Evolutionary conservation across 2,329 filamentous ascomycete genomes (phyloP).

Genomic region (Hymenoscyphus albidus): DNA sequence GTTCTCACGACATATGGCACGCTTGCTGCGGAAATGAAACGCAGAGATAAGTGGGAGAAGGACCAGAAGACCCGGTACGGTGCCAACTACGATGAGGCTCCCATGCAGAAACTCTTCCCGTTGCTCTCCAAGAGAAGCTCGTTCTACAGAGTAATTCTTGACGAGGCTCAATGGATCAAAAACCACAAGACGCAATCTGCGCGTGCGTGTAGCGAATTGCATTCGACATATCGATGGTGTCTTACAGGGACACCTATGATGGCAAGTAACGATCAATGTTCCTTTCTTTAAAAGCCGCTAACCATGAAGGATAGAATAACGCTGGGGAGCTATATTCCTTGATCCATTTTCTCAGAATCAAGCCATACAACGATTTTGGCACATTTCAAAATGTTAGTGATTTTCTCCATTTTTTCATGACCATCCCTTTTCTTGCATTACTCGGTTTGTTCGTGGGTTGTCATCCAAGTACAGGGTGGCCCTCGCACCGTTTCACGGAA

Average conservation of each 20-base stretch:
- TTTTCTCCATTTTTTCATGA: slow-evolving; percentile 17
- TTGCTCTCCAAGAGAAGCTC: slow-evolving; percentile 57
- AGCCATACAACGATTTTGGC: slow-evolving; percentile 64
- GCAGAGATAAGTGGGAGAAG: slow-evolving; percentile 46
- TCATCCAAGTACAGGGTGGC: too few relatives aligned
- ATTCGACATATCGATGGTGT: slow-evolving; percentile 64
- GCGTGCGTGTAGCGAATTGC: slow-evolving; percentile 55
- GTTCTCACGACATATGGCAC: slow-evolving; percentile 78
- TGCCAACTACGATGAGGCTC: slow-evolving; percentile 39
- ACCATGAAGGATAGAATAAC: slow-evolving; percentile 47
- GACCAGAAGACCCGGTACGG: slow-evolving; percentile 28
- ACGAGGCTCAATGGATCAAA: slow-evolving; percentile 80
- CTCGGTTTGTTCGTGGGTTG: too few relatives aligned
- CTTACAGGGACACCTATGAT: slow-evolving; percentile 85
- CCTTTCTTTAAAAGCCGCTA: neutral
- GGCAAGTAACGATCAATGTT: slow-evolving; percentile 31
- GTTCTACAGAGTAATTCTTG: slow-evolving; percentile 70
- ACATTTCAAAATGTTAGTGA: slow-evolving; percentile 54
- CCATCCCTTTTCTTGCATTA: too few relatives aligned
- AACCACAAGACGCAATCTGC: slow-evolving; percentile 63
- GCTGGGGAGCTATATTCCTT: slow-evolving; percentile 75
- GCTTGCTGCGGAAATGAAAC: slow-evolving; percentile 63
- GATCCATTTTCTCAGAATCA: slow-evolving; percentile 71
- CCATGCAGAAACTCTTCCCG: slow-evolving; percentile 28
- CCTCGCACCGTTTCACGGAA: too few relatives aligned